Percentiles rank a stretch among this genome's conserved stretches.
These are phyloP conservation scores for Saccharomycopsis sp. DNA, from an alignment of 805 yeast genomes.

Conservation along the genomic window DNA sequence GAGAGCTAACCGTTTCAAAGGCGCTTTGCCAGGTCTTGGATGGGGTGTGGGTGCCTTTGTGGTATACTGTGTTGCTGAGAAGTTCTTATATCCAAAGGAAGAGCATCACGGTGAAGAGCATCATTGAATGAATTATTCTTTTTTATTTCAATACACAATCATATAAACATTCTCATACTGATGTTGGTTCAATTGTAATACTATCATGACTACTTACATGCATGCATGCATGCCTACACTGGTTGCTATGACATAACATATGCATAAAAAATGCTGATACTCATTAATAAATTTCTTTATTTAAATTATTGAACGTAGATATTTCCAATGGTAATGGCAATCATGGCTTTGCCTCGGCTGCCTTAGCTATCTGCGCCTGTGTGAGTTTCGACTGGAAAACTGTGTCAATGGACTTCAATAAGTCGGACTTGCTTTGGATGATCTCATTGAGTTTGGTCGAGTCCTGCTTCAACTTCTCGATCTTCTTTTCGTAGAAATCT, in stretches of 20 bases:
- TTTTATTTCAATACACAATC: background rate
- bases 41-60: constrained; percentile 72
- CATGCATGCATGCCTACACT: too few species aligned
- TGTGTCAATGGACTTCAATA: constrained; percentile 54
- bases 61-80: constrained; percentile 43
- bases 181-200: too few species aligned
- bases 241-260: too few species aligned
- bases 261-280: too few species aligned
- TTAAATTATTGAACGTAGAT: too few species aligned
- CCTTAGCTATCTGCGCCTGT: constrained; percentile 2
- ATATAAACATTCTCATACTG: background rate
- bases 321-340: too few species aligned
- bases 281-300: too few species aligned
- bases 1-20: constrained; percentile 59
- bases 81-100: constrained; percentile 22
- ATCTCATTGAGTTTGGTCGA: constrained; percentile 66
- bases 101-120: constrained; percentile 20
- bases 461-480: constrained; percentile 66
- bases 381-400: constrained; percentile 46
- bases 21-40: constrained; percentile 75
- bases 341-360: background rate
- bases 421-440: constrained; percentile 65
- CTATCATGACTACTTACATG: too few species aligned
- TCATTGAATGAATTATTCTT: constrained; percentile 10
- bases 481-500: constrained; percentile 65